Percentiles rank a stretch among this genome's conserved stretches.
phyloP scores from a whole-genome alignment of 441 rosid genomes.

The Flueggea neowawraea region DNA sequence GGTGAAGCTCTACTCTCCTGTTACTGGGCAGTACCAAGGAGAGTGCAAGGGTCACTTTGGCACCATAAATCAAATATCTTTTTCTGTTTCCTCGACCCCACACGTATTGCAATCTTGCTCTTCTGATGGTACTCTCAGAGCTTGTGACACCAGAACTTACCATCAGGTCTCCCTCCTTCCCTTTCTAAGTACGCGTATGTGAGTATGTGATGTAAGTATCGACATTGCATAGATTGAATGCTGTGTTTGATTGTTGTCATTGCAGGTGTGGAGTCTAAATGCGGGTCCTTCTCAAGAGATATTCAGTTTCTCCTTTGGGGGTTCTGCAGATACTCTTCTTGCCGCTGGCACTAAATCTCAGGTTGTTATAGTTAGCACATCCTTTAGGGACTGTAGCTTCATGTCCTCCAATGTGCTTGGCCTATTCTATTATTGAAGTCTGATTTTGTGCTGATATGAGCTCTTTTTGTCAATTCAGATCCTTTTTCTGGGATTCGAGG shows the following conservation, averaged over 20 bases:
- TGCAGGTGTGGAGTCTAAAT: conserved; percentile 42
- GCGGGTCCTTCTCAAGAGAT: conserved; percentile 56
- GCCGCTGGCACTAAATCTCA: conserved; percentile 87
- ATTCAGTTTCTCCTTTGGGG: conserved; percentile 84
- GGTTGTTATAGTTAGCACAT: conserved; percentile 25
- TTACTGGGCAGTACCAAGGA: conserved; percentile 79
- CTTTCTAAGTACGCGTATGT: background rate
- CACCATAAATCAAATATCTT: conserved; percentile 66
- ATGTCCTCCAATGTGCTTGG: no score
- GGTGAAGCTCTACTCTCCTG: conserved; percentile 83
- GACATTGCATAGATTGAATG: no score
- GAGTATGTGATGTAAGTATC: no score
- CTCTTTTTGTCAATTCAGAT: conserved; percentile 39
- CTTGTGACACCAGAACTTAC: conserved; percentile 87
- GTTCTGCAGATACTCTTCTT: conserved; percentile 60
- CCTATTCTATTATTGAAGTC: no score
- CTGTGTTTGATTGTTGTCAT: background rate
- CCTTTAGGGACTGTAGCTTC: no score
- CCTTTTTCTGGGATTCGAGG: conserved; percentile 96
- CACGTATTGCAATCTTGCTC: conserved; percentile 78
- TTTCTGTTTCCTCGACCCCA: conserved; percentile 55
- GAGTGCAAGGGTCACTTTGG: conserved; percentile 76
- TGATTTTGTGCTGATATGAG: background rate
- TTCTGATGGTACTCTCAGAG: conserved; percentile 75
- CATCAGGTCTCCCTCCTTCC: conserved; percentile 40